phyloP scores from a whole-genome alignment of 208 protist genomes.

The Crithidia acanthocephali region DNA sequence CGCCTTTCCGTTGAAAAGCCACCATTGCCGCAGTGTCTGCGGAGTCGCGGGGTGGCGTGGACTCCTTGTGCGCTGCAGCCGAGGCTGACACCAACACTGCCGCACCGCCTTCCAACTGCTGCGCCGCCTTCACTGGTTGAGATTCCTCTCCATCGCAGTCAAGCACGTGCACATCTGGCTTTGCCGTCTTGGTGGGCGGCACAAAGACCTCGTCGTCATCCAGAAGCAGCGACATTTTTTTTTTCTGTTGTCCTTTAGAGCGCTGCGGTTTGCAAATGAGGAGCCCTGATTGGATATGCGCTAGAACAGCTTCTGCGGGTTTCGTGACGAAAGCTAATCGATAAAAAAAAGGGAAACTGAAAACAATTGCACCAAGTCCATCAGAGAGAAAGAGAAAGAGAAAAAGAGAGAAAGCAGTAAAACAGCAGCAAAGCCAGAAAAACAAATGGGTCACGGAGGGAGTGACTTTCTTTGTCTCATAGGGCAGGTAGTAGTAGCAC shows the following conservation, averaged over 20 bases:
- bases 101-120: not conserved
- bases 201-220: constrained; percentile 59
- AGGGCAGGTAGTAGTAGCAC: too few species aligned
- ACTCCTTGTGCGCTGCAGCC: not conserved
- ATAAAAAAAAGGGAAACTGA: not conserved
- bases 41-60: not conserved
- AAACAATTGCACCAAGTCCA: not conserved
- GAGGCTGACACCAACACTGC: not conserved
- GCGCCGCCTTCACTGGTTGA: not conserved
- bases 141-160: constrained; percentile 3
- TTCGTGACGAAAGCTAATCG: not conserved
- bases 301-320: too few species aligned
- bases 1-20: constrained; percentile 34
- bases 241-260: too few species aligned
- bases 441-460: too few species aligned
- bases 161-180: constrained; percentile 4
- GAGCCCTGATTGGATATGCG: too few species aligned
- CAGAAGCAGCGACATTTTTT: constrained; percentile 51
- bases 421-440: too few species aligned
- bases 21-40: not conserved
- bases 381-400: too few species aligned
- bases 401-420: too few species aligned
- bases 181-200: constrained; percentile 1
- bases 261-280: not conserved
- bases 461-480: too few species aligned